phyloP scores from a whole-genome alignment of 1,284 basidiomycete species.

The Ustilago sp. region DNA sequence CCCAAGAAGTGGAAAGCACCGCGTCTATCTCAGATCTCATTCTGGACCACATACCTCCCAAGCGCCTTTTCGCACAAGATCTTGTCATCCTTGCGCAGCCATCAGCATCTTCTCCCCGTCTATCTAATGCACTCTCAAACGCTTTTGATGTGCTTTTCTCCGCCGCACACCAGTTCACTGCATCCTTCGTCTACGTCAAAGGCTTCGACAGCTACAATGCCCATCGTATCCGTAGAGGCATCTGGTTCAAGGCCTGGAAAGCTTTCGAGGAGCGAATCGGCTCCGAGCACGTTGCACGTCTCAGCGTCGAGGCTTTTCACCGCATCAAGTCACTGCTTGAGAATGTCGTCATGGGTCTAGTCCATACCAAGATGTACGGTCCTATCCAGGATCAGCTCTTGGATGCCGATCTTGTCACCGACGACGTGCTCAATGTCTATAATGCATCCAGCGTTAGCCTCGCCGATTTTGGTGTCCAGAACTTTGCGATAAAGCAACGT shows the following conservation, averaged over 20 bases:
- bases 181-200: constrained; percentile 50
- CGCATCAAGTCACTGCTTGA: constrained; percentile 45
- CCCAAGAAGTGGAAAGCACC: not conserved
- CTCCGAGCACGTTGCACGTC: constrained; percentile 25
- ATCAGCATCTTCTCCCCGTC: constrained; percentile 1
- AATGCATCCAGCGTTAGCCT: constrained; percentile 25
- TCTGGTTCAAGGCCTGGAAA: constrained; percentile 49
- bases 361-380: constrained; percentile 44
- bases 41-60: constrained; percentile 13
- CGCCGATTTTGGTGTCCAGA: constrained; percentile 31
- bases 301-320: constrained; percentile 33
- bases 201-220: constrained; percentile 54
- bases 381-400: constrained; percentile 35
- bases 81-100: constrained; percentile 18
- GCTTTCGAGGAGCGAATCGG: constrained; percentile 41
- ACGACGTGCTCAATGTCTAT: constrained; percentile 33
- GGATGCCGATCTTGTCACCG: constrained; percentile 33
- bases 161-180: constrained; percentile 41
- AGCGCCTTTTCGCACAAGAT: constrained; percentile 24
- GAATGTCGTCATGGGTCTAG: constrained; percentile 50
- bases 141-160: constrained; percentile 24
- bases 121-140: constrained; percentile 17
- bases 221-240: constrained; percentile 47
- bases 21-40: constrained; percentile 19
- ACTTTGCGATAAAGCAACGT: constrained; percentile 23